Percentiles rank a stretch among this genome's conserved stretches.
Conservation (phyloP, 2,329 filamentous ascomycete genomes). For the Talaromyces sp. region DNA sequence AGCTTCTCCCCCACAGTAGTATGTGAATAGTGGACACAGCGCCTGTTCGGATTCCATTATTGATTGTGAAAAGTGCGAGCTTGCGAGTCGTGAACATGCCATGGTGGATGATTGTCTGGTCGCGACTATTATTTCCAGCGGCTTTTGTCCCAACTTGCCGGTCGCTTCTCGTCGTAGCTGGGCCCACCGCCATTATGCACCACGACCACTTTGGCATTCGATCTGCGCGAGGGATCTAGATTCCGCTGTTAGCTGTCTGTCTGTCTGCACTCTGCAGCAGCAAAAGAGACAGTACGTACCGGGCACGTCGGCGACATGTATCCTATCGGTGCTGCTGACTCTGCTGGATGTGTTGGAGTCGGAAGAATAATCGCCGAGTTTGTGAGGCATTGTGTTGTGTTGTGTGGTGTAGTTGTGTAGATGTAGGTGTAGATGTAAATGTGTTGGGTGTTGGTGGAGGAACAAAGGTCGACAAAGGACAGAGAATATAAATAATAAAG, state of each 20-base stretch:
- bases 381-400: conserved; percentile 11
- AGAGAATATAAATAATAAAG: not conserved
- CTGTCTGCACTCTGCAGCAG: not conserved
- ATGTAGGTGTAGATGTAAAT: not conserved
- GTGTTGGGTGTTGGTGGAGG: not conserved
- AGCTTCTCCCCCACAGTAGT: not conserved
- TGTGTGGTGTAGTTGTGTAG: not conserved
- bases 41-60: not conserved
- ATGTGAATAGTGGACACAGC: not conserved
- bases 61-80: not conserved
- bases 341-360: conserved; percentile 11
- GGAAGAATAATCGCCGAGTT: conserved; percentile 10
- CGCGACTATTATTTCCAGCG: conserved; percentile 10
- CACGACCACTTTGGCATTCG: conserved; percentile 11
- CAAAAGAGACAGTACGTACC: not conserved
- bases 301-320: conserved; percentile 7
- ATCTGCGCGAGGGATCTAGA: conserved; percentile 13
- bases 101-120: not conserved
- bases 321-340: conserved; percentile 11
- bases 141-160: conserved; percentile 12
- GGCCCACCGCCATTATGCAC: conserved; percentile 14
- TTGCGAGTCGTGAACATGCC: not conserved
- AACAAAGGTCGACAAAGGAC: not conserved
- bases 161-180: conserved; percentile 13
- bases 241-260: conserved; percentile 6